Evolutionary conservation across 305 asterid species (phyloP).

Genomic region (Fraxinus platypoda): DNA sequence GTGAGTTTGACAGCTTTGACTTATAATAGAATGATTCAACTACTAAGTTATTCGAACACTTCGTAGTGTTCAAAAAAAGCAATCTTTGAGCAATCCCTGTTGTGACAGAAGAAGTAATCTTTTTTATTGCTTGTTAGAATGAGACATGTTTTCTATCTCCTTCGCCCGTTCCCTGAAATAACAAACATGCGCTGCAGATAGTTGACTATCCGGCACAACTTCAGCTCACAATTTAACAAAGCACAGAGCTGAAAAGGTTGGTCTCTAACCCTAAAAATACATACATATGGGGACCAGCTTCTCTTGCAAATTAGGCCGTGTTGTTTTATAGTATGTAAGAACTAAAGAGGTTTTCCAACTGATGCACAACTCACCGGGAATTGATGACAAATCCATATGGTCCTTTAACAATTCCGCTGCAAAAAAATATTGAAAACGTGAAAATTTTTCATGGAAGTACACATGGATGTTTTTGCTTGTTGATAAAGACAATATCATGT

Average conservation of each 20-base stretch:
- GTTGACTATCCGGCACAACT: neutral
- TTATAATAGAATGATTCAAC: neutral
- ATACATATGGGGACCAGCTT: slow-evolving; percentile 12
- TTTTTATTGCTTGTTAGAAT: neutral
- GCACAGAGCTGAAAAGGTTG: slow-evolving; percentile 12
- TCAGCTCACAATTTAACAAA: slow-evolving; percentile 12
- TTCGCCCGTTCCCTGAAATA: neutral
- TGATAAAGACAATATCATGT: slow-evolving; percentile 5
- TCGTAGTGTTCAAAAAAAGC: neutral
- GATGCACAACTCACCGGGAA: slow-evolving; percentile 60
- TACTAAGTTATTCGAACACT: neutral
- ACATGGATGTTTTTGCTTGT: slow-evolving; percentile 8
- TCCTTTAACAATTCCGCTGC: slow-evolving; percentile 71
- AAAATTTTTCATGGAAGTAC: slow-evolving; percentile 2
- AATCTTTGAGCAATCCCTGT: neutral
- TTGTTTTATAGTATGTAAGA: neutral
- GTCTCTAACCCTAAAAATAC: slow-evolving; percentile 10
- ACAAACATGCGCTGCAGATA: neutral
- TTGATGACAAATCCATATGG: slow-evolving; percentile 40
- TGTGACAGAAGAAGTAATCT: neutral
- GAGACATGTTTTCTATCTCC: neutral
- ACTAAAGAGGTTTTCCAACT: neutral
- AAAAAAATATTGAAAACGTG: slow-evolving; percentile 26
- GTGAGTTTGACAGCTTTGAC: neutral
- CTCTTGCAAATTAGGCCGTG: neutral